Evolutionary conservation across 768 basidiomycete species (phyloP).

Genomic region (Boletus sp.): DNA sequence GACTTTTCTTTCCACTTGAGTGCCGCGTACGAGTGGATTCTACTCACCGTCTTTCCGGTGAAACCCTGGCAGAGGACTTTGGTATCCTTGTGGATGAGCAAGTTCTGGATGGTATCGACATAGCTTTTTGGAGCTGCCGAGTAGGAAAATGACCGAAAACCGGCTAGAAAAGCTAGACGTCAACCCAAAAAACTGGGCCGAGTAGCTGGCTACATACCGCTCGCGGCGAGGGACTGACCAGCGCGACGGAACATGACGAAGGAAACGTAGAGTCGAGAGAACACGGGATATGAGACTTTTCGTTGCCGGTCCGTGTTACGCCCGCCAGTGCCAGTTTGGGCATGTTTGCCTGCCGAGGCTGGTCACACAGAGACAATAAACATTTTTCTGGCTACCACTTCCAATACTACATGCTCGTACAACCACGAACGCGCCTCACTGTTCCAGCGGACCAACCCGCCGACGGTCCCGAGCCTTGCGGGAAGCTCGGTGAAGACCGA

Average conservation of each 20-base stretch:
- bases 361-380: slow-evolving; percentile 8
- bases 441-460: slow-evolving; percentile 31
- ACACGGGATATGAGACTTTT: slow-evolving; percentile 8
- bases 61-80: slow-evolving; percentile 91
- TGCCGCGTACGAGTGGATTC: background rate
- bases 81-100: slow-evolving; percentile 91
- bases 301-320: slow-evolving; percentile 6
- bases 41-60: slow-evolving; percentile 89
- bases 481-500: slow-evolving; percentile 66
- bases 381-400: slow-evolving; percentile 15
- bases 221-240: slow-evolving; percentile 51
- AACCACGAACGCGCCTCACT: slow-evolving; percentile 15
- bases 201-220: slow-evolving; percentile 39
- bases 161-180: slow-evolving; percentile 36
- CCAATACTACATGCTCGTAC: slow-evolving; percentile 14
- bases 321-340: slow-evolving; percentile 24
- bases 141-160: slow-evolving; percentile 78
- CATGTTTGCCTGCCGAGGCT: slow-evolving; percentile 23
- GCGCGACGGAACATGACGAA: slow-evolving; percentile 54
- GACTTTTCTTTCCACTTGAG: background rate
- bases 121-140: slow-evolving; percentile 75
- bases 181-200: background rate
- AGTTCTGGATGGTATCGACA: slow-evolving; percentile 86
- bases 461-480: slow-evolving; percentile 69
- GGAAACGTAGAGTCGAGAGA: slow-evolving; percentile 10